Conservation (phyloP, 495 filamentous ascomycete genomes). For the Margaritispora aquatica region DNA sequence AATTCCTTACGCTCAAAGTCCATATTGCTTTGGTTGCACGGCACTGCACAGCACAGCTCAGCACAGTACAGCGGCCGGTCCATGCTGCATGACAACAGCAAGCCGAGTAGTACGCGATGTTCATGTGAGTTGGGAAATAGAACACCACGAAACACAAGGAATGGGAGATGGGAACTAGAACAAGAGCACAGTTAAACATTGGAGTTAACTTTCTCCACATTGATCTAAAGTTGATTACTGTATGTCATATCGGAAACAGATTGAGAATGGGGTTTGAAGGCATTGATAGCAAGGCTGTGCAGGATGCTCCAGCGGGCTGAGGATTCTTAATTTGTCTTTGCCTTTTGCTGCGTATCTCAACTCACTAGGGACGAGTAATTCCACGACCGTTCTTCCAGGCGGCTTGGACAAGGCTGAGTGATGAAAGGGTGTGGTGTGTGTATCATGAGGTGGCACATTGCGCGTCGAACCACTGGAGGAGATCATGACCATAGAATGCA, state of each 20-base stretch:
- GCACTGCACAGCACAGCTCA: conserved; percentile 1
- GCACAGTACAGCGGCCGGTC: conserved; percentile 11
- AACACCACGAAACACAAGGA: conserved; percentile 9
- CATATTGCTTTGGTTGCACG: not conserved
- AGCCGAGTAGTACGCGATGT: not conserved
- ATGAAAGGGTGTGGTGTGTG: not conserved
- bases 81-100: conserved; percentile 17
- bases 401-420: not conserved
- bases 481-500: not conserved
- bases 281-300: not conserved
- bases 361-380: not conserved
- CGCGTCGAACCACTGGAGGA: not conserved
- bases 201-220: conserved; percentile 17
- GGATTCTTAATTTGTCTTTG: not conserved
- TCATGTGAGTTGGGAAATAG: conserved; percentile 11
- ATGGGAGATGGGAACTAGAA: no score
- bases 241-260: not conserved
- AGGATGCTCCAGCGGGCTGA: not conserved
- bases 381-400: not conserved
- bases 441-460: not conserved
- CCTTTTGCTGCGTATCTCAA: no score
- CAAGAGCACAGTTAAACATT: conserved; percentile 5
- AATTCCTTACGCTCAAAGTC: no score
- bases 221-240: not conserved
- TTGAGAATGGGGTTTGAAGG: not conserved